A percentile compares a stretch with the other conserved stretches of the same genome.
Evolutionary conservation across 805 yeast species (phyloP).

Genomic region (Ogataea trehaloabstinens): DNA sequence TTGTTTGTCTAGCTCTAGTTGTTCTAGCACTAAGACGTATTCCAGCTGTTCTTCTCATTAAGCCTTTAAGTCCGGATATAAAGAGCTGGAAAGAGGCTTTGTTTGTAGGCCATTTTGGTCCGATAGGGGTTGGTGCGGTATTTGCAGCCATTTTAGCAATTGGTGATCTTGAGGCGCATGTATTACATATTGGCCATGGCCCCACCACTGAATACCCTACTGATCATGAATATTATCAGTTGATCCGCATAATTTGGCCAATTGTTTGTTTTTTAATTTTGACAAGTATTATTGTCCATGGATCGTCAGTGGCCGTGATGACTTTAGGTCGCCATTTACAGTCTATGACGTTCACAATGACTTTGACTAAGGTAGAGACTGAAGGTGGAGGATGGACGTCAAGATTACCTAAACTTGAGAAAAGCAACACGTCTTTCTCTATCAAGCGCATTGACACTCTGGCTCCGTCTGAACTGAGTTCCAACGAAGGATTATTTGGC

Average conservation of each 20-base stretch:
- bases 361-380: conserved; percentile 70
- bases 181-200: conserved; percentile 35
- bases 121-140: conserved; percentile 54
- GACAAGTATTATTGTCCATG: conserved; percentile 58
- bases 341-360: conserved; percentile 89
- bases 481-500: conserved; percentile 4
- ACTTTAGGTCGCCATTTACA: conserved; percentile 82
- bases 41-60: conserved; percentile 54
- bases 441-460: conserved; percentile 78
- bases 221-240: conserved; percentile 25
- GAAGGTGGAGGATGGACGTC: conserved; percentile 84
- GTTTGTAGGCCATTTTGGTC: conserved; percentile 75
- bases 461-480: conserved; percentile 31
- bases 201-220: conserved; percentile 32
- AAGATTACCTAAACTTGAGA: conserved; percentile 78
- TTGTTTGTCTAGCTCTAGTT: conserved; percentile 49
- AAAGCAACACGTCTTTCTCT: conserved; percentile 71
- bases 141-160: conserved; percentile 35
- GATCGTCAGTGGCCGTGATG: conserved; percentile 56
- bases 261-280: conserved; percentile 51
- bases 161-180: conserved; percentile 35
- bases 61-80: conserved; percentile 59
- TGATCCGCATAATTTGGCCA: conserved; percentile 45
- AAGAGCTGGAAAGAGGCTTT: conserved; percentile 65
- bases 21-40: conserved; percentile 50